A percentile compares a stretch with the other conserved stretches of the same genome.
phyloP scores from a whole-genome alignment of 1,284 basidiomycete genomes.

The Boletus holoroseus region DNA sequence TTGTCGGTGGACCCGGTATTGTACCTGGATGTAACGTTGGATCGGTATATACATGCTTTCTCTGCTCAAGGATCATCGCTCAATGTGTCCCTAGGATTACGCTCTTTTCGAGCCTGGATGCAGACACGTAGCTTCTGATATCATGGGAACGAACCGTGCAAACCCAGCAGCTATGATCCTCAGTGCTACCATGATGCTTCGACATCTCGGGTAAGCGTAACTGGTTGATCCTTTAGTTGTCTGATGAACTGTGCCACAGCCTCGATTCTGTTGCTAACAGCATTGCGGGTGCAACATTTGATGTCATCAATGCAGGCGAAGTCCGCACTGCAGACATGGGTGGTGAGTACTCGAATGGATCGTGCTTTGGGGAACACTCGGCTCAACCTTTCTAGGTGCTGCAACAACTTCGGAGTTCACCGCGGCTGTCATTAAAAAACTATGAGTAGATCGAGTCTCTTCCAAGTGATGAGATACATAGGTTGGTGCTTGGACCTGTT shows the following conservation, averaged over 20 bases:
- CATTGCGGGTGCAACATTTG: constrained; percentile 91
- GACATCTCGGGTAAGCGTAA: constrained; percentile 79
- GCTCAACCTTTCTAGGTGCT: constrained; percentile 48
- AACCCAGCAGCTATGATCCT: constrained; percentile 99
- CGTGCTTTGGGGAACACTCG: neutral
- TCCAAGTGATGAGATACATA: neutral
- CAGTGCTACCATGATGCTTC: constrained; percentile 96
- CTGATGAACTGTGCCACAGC: constrained; percentile 36
- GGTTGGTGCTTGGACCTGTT: constrained; percentile 7
- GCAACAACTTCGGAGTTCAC: constrained; percentile 92
- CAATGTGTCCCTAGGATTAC: constrained; percentile 62
- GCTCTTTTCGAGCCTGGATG: constrained; percentile 99
- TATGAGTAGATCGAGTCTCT: constrained; percentile 30
- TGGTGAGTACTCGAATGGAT: constrained; percentile 64
- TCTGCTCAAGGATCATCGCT: constrained; percentile 2
- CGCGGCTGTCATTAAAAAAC: constrained; percentile 76
- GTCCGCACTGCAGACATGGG: constrained; percentile 95
- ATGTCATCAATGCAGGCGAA: constrained; percentile 86
- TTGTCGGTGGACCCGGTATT: constrained; percentile 96
- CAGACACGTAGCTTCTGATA: constrained; percentile 96
- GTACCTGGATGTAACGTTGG: constrained; percentile 99
- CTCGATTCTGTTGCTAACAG: constrained; percentile 93
- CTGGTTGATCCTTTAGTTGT: neutral
- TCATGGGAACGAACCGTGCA: constrained; percentile 96
- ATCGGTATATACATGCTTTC: constrained; percentile 49